Evolutionary conservation across 1,284 basidiomycete genomes (phyloP).

Genomic region (Puccinia sorghi): DNA sequence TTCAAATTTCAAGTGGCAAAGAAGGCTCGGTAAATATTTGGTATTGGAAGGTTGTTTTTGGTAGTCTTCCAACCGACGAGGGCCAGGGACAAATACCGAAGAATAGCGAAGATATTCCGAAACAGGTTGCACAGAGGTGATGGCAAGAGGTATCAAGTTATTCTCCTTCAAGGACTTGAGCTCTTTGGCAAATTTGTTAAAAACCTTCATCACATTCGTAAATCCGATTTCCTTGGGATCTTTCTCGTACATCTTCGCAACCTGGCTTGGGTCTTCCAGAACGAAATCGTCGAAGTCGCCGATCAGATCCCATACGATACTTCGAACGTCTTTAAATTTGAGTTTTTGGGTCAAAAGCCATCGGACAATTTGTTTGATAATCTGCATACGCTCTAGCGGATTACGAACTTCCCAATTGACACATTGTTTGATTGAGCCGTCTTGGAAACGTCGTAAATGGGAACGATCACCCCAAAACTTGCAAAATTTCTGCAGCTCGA

Average conservation of each 20-base stretch:
- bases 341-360: slow-evolving; percentile 78
- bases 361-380: slow-evolving; percentile 73
- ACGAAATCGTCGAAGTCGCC: slow-evolving; percentile 69
- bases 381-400: slow-evolving; percentile 64
- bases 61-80: slow-evolving; percentile 59
- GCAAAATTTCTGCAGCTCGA: slow-evolving; percentile 67
- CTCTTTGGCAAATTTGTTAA: slow-evolving; percentile 74
- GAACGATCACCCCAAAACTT: slow-evolving; percentile 88
- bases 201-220: slow-evolving; percentile 74
- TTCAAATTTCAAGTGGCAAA: slow-evolving; percentile 81
- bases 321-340: slow-evolving; percentile 61
- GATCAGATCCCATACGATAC: slow-evolving; percentile 63
- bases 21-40: slow-evolving; percentile 70
- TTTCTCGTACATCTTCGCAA: slow-evolving; percentile 57
- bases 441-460: slow-evolving; percentile 94
- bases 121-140: slow-evolving; percentile 71
- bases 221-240: slow-evolving; percentile 61
- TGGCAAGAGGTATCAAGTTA: slow-evolving; percentile 70
- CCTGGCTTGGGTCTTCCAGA: slow-evolving; percentile 59
- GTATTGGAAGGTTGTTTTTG: slow-evolving; percentile 62
- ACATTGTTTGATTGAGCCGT: slow-evolving; percentile 86
- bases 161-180: slow-evolving; percentile 69
- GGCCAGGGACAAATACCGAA: slow-evolving; percentile 70
- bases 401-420: slow-evolving; percentile 75
- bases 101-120: slow-evolving; percentile 80